Evolutionary conservation across 2,329 filamentous ascomycete species (phyloP).

Genomic region (Nakataea oryzae): DNA sequence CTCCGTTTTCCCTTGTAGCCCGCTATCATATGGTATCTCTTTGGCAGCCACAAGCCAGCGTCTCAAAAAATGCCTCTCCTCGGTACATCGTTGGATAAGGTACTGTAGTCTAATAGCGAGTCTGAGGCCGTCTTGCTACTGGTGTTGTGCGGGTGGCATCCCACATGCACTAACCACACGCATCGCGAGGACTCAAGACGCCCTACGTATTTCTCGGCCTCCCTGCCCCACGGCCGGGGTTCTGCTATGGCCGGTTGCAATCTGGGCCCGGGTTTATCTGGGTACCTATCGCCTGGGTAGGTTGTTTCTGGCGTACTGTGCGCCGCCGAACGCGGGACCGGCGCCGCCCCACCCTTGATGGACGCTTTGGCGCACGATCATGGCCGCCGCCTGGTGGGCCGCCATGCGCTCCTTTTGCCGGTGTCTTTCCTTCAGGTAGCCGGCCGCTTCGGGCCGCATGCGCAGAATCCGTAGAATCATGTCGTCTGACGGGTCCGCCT

Average conservation of each 20-base stretch:
- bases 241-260: not conserved
- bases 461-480: slow-evolving; percentile 93
- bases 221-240: slow-evolving; percentile 6
- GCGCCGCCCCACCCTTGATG: slow-evolving; percentile 36
- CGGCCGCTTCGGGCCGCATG: slow-evolving; percentile 84
- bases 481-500: slow-evolving; percentile 93
- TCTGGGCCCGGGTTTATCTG: not conserved
- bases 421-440: slow-evolving; percentile 82
- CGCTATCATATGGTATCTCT: no score
- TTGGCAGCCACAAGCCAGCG: not conserved
- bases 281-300: slow-evolving; percentile 36
- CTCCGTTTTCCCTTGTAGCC: no score
- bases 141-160: not conserved
- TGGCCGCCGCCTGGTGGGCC: slow-evolving; percentile 79
- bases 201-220: slow-evolving; percentile 1
- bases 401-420: slow-evolving; percentile 90
- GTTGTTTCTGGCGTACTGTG: slow-evolving; percentile 31
- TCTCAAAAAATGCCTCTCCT: not conserved
- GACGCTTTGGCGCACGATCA: slow-evolving; percentile 90
- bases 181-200: not conserved
- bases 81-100: not conserved
- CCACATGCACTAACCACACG: no score
- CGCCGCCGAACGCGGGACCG: slow-evolving; percentile 26
- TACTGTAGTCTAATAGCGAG: not conserved
- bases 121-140: not conserved